Percentiles rank a stretch among this genome's conserved stretches.
Conservation (phyloP, 306 rosid genomes). For the Vicia villosa region DNA sequence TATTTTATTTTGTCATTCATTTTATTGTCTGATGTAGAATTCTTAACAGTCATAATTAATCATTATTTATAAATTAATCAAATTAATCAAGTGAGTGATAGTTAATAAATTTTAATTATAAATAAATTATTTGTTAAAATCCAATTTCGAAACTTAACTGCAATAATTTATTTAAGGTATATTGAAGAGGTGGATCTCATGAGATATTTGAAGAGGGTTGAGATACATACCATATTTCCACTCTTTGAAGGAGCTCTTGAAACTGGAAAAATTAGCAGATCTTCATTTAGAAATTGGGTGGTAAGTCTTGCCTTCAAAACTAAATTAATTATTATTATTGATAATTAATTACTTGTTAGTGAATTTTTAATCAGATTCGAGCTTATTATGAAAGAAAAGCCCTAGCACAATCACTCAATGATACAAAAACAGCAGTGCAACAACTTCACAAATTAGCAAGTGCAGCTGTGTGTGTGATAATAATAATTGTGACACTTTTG, state of each 20-base stretch:
- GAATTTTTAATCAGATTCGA: constrained; percentile 46
- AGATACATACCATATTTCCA: constrained; percentile 59
- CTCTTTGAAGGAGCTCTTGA: constrained; percentile 60
- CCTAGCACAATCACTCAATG: constrained; percentile 57
- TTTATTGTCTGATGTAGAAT: too few species aligned
- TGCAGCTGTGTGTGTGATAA: constrained; percentile 47
- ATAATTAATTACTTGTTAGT: not conserved
- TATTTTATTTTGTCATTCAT: not conserved
- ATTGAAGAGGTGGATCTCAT: constrained; percentile 61
- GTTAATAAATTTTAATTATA: too few species aligned
- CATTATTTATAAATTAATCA: too few species aligned
- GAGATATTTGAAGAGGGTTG: constrained; percentile 56
- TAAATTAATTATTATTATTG: not conserved
- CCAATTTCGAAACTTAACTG: too few species aligned
- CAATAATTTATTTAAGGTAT: constrained; percentile 39
- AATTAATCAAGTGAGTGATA: too few species aligned
- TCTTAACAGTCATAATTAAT: too few species aligned
- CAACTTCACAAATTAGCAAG: constrained; percentile 64
- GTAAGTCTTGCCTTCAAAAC: constrained; percentile 34
- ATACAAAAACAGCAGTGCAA: constrained; percentile 64
- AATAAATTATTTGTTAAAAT: too few species aligned
- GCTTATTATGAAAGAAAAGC: constrained; percentile 57
- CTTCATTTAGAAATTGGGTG: constrained; percentile 63
- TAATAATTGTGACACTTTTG: constrained; percentile 45
- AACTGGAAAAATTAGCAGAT: constrained; percentile 52